Conservation (phyloP, 2,329 filamentous ascomycete genomes). For the Daldinia eschscholtzii region DNA sequence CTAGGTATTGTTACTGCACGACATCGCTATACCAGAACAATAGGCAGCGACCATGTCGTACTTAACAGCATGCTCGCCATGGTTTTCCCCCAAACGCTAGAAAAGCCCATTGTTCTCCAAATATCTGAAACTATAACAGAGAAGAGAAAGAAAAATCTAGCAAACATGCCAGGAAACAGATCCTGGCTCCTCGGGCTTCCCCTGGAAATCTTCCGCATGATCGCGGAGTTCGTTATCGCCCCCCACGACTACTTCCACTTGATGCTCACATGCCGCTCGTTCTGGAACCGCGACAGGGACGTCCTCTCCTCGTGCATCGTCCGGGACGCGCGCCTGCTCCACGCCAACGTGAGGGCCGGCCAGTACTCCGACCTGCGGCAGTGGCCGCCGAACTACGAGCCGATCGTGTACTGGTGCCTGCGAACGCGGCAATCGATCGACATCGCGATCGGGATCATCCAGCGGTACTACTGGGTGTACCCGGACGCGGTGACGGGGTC, state of each 20-base stretch:
- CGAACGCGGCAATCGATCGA: background rate
- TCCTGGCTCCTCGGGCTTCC: conserved; percentile 1
- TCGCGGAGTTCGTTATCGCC: background rate
- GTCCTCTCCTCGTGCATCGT: background rate
- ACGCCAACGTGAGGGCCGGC: background rate
- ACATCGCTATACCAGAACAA: background rate
- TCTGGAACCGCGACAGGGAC: background rate
- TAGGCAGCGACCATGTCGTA: background rate
- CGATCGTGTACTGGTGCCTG: conserved; percentile 13
- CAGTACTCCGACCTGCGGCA: background rate
- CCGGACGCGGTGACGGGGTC: background rate
- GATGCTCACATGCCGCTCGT: background rate
- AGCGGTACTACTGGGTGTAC: background rate
- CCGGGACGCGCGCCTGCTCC: background rate
- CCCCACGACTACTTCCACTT: conserved; percentile 7
- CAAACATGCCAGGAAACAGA: background rate
- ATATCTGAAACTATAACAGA: background rate
- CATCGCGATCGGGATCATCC: background rate
- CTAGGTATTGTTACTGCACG: background rate
- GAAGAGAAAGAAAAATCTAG: background rate
- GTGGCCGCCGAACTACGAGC: background rate
- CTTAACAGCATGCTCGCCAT: background rate
- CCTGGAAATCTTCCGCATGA: background rate
- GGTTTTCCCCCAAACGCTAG: no score
- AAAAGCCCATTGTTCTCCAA: background rate